Evolutionary conservation across 768 basidiomycete species (phyloP), one percentile per base, ranked within the genome.

Genomic region (Russula abietina): DNA sequence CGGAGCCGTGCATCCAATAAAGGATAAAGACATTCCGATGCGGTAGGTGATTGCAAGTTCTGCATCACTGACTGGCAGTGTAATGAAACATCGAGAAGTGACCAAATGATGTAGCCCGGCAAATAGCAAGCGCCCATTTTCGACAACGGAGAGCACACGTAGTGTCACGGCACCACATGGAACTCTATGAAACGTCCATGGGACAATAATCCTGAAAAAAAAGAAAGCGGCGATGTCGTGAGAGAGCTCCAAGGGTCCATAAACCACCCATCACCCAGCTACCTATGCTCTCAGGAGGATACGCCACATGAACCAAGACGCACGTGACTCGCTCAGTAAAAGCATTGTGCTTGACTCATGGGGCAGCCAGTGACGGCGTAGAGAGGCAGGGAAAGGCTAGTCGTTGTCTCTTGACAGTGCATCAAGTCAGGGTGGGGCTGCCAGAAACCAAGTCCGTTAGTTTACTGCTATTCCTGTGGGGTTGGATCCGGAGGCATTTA

Each of bases 401-500:
- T 59, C 41, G 10, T 36, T 28, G 32, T 33, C 17, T 33, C 22
- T n/a, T 45, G 59, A 43, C 58, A n/a, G 58, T 24, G 51, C 41
- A 53, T 53, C 59, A 28, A 53, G 32, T 22, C 51, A 53, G 59
- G 43, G 26, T 43, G 55, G 30, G 26, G 26, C 56, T 26, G n/a
- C 43, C 50, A 57, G 24, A 33, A 45, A 39, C 55, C 1, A 53
- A 26, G 59, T 24, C 16, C 16, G 51, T 38, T 39, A 53, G 50
- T 62, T 54, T 26, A 53, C 51, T 60, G 11, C 51, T 41, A 63
- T 51, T 62, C 55, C n/a, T 39, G 61, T 56, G 28, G 36, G 38
- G 50, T 10, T 4, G 49, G 30, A 32, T 28, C 8, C 10, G 38
- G 49, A 33, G 33, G 32, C 24, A 17, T 24, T 22, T 8, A 62